Evolutionary conservation across 2,329 filamentous ascomycete genomes (phyloP).

Genomic region (Clarireedia monteithiana): DNA sequence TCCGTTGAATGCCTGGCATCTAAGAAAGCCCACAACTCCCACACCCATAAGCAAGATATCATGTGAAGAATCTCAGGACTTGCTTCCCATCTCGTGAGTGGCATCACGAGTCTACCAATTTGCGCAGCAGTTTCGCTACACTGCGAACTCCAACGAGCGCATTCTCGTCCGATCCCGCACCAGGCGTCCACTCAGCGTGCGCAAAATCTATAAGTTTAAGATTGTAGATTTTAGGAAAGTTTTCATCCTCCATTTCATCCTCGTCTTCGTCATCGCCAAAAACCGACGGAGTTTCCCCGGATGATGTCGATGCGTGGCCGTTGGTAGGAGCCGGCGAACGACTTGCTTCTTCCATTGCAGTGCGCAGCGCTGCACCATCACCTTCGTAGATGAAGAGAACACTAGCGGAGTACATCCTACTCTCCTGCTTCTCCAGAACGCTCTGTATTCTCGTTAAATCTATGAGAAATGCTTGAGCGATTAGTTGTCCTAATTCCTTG

Average conservation of each 20-base stretch:
- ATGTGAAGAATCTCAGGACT: background rate
- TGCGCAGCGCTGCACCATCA: constrained; percentile 45
- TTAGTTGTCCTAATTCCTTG: constrained; percentile 45
- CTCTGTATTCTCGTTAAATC: constrained; percentile 46
- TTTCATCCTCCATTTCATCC: constrained; percentile 45
- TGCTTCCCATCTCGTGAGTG: background rate
- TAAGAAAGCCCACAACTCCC: constrained; percentile 6
- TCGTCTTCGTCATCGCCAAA: constrained; percentile 41
- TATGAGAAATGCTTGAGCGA: constrained; percentile 45
- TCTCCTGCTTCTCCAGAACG: constrained; percentile 48
- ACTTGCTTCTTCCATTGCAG: constrained; percentile 29
- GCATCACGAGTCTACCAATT: constrained; percentile 28
- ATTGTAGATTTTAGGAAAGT: constrained; percentile 59
- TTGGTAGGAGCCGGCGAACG: constrained; percentile 25
- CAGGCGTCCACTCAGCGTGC: constrained; percentile 74
- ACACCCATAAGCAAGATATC: background rate
- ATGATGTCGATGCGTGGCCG: constrained; percentile 27
- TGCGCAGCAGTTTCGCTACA: constrained; percentile 61
- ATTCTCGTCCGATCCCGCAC: constrained; percentile 82
- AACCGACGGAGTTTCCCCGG: constrained; percentile 1
- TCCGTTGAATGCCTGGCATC: constrained; percentile 2
- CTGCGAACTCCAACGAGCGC: constrained; percentile 65
- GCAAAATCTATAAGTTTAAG: constrained; percentile 96
- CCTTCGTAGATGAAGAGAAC: constrained; percentile 59
- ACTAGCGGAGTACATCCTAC: constrained; percentile 50